phyloP scores from a whole-genome alignment of 1,139 yeast genomes.

The Blastobotrys niveus region DNA sequence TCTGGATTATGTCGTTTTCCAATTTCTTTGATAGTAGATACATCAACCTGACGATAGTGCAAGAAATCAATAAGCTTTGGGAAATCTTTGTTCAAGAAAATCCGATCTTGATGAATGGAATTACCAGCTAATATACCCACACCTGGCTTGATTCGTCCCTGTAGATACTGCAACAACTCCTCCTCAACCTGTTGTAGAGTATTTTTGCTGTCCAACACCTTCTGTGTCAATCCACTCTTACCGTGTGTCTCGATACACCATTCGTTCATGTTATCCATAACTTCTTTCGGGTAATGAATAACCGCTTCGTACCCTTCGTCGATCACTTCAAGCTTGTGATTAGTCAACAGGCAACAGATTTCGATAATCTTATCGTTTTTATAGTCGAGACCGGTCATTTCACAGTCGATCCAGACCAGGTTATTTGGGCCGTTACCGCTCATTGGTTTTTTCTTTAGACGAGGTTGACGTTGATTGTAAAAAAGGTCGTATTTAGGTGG shows the following conservation, averaged over 20 bases:
- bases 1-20: constrained; percentile 70
- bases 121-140: constrained; percentile 82
- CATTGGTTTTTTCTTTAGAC: background rate
- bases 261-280: constrained; percentile 67
- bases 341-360: constrained; percentile 85
- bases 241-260: constrained; percentile 88
- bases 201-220: constrained; percentile 52
- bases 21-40: constrained; percentile 74
- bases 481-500: background rate
- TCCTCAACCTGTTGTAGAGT: constrained; percentile 55
- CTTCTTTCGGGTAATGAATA: constrained; percentile 60
- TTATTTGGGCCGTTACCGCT: constrained; percentile 17
- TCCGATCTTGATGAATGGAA: constrained; percentile 84
- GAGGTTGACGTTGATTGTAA: background rate
- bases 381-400: constrained; percentile 90
- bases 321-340: constrained; percentile 63
- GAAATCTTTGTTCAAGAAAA: constrained; percentile 77
- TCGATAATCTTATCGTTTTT: constrained; percentile 75
- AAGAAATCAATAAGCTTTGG: constrained; percentile 59
- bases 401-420: constrained; percentile 83
- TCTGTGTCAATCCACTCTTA: constrained; percentile 65
- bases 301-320: constrained; percentile 81
- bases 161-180: constrained; percentile 59
- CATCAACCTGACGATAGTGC: constrained; percentile 85
- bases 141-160: constrained; percentile 48